Evolutionary conservation across 768 basidiomycete species (phyloP), one percentile per base, ranked within the genome.

Genomic region (Termitomyces sp.): DNA sequence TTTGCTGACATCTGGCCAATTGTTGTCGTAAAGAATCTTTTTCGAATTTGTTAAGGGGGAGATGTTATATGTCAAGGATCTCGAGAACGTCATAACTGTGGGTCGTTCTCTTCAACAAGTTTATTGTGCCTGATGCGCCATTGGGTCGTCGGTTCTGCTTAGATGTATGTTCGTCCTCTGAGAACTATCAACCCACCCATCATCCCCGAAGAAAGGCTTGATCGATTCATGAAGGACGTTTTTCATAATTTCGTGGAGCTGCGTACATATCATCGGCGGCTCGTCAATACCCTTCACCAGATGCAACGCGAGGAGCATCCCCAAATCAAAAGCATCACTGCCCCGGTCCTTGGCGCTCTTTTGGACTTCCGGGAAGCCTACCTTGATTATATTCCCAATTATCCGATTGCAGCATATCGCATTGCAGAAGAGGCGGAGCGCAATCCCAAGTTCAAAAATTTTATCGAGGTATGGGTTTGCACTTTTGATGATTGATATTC

Each of bases 11-110:
- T 52, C 30, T 52, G 14, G 45, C 11, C 3, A 14, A 34, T 40
- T 48, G 54, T 40, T 11, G 17, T 55, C 52, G 37, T 32, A 35
- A 63, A 94, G 92, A 48, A 84, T 91, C 61, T 94, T 97, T 46
- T 98, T 96, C 65, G 94, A 98, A 72, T 73, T 97, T 56, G 96
- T 98, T 70, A 91, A 96, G 67, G 89, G 89, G 57, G 94, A 98
- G 72, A 98, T 98, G 94, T 83, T 85, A 25, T 97, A 96, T 68
- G 94, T 96, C n/a, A 89, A 85, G 59, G 95, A 97, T 74, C 72
- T 98, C 49, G 90, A 94, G 69, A 91, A 87, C 52, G 88, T 97
- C 50, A 88, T 91, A 56, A 77, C 74, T 50, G 93, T 94, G 61
- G 28, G 83, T 70, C n/a, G 8, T 17, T 58, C 32, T 32, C 35